Evolutionary conservation across 768 basidiomycete species (phyloP), one percentile per base, ranked within the genome.

Genomic region (Steccherinum ochraceum): DNA sequence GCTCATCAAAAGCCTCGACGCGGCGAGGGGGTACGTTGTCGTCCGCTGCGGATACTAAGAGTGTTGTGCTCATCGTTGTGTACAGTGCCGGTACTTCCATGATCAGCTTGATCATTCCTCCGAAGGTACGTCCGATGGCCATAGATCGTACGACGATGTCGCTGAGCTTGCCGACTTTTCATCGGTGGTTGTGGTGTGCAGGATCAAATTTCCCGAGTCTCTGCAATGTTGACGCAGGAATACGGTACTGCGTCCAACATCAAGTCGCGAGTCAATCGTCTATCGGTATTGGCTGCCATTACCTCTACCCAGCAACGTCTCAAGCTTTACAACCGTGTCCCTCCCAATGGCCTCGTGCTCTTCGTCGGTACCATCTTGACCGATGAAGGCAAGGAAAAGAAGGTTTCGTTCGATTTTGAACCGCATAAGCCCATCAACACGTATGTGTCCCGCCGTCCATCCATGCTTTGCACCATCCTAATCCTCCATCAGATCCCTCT

Each of bases 161-260:
- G 13, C 53, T 61, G 43, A 58, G 40, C 43, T 25, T 20, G n/a
- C n/a, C n/a, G 35, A 30, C n/a, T 51, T 35, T 35, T 43, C 10
- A 11, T 39, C 35, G 35, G 11, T 11, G n/a, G 11, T 11, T 43
- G 16, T 23, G 7, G 41, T 19, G 21, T 43, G 0, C 46, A 89
- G 85, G 85, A 89, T 71, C 95, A 98, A 81, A 90, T 99, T 67
- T 94, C 94, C 30, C 86, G 93, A 54, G 86, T 88, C 57, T 86
- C 86, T 44, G 86, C 84, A 52, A 96, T 99, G 95, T 81, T 99
- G 66, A 97, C 95, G 49, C 93, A 95, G 67, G 96, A 96, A 69
- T 95, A 93, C 61, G 93, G 93, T 49, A 97, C 94, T 5, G 96
- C 96, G n/a, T 96, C 94, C 55, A 98, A 99, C 75, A 98, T 99